A percentile compares a stretch with the other conserved stretches of the same genome.
Conservation (phyloP, 163 green algal species). For the Prototheca wickerhamii region DNA sequence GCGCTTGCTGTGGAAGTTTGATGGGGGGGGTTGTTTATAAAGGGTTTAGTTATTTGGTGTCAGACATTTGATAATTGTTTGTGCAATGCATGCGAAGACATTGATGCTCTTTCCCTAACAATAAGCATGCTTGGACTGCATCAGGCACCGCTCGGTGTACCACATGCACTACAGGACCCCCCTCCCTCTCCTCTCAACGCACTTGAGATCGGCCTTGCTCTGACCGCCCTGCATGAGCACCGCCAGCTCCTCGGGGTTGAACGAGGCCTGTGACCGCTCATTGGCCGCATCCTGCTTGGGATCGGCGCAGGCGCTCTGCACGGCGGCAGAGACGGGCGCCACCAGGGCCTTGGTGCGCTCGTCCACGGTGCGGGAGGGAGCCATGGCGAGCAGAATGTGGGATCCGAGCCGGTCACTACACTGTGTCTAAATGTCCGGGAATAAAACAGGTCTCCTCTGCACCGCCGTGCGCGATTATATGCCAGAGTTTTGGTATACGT, state of each 20-base stretch:
- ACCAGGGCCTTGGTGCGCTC: conserved; percentile 7
- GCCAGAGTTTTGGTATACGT: too few relatives aligned
- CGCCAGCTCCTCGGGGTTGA: conserved; percentile 52
- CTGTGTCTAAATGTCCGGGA: too few relatives aligned
- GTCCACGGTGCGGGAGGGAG: background rate
- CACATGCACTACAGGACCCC: background rate
- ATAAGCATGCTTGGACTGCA: background rate
- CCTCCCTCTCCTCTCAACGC: conserved; percentile 5
- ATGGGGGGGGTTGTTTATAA: too few relatives aligned
- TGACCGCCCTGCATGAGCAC: conserved; percentile 59
- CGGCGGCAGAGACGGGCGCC: background rate
- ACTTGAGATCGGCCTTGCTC: conserved; percentile 58
- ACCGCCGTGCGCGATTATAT: too few relatives aligned
- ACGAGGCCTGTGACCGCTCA: conserved; percentile 54
- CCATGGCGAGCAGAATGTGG: too few relatives aligned
- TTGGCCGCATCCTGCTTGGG: conserved; percentile 54
- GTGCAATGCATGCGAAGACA: too few relatives aligned
- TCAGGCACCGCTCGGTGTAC: background rate
- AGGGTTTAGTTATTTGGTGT: too few relatives aligned
- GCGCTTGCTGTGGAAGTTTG: too few relatives aligned
- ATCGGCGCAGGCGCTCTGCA: conserved; percentile 18
- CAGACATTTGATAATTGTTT: too few relatives aligned
- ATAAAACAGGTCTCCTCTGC: too few relatives aligned
- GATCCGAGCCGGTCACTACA: too few relatives aligned
- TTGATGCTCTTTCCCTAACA: too few relatives aligned